These are phyloP conservation scores for Chaetoceros muelleri DNA, from an alignment of 108 stramenopile genomes.

Conservation along the genomic window DNA sequence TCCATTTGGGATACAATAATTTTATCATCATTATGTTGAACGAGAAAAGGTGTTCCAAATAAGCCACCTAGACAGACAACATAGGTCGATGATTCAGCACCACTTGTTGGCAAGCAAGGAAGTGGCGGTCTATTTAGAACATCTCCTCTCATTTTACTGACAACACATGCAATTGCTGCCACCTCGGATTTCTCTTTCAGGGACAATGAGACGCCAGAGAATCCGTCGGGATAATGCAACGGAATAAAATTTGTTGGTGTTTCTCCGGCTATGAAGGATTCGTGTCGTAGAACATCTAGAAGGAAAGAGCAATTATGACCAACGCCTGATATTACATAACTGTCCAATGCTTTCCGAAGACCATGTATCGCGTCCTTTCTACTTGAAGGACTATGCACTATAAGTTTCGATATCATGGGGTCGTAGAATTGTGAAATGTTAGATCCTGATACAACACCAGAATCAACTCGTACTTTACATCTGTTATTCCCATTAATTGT, in stretches of 20 bases:
- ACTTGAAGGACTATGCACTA: slow-evolving; percentile 38
- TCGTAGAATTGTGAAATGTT: slow-evolving; percentile 89
- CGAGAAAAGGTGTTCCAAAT: slow-evolving; percentile 54
- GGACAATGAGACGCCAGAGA: slow-evolving; percentile 58
- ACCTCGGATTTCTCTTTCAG: slow-evolving; percentile 38
- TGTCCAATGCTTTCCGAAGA: slow-evolving; percentile 70
- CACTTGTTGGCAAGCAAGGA: slow-evolving; percentile 15
- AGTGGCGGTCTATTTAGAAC: slow-evolving; percentile 15
- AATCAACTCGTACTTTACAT: slow-evolving; percentile 63
- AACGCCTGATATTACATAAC: slow-evolving; percentile 88
- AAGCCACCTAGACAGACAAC: slow-evolving; percentile 64
- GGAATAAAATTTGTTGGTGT: slow-evolving; percentile 91
- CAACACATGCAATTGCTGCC: slow-evolving; percentile 44
- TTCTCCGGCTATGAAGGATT: slow-evolving; percentile 57
- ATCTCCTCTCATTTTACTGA: slow-evolving; percentile 21
- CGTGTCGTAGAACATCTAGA: slow-evolving; percentile 62
- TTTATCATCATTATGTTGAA: slow-evolving; percentile 10
- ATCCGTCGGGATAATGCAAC: slow-evolving; percentile 88
- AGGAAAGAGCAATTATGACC: slow-evolving; percentile 86
- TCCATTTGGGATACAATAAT: slow-evolving; percentile 4
- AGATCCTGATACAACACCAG: slow-evolving; percentile 81
- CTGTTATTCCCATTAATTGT: slow-evolving; percentile 5
- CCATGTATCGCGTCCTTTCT: slow-evolving; percentile 59
- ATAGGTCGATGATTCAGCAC: slow-evolving; percentile 6
- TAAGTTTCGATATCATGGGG: slow-evolving; percentile 95